Conservation (phyloP, 2,329 filamentous ascomycete genomes). For the Bipolaris victoriae region DNA sequence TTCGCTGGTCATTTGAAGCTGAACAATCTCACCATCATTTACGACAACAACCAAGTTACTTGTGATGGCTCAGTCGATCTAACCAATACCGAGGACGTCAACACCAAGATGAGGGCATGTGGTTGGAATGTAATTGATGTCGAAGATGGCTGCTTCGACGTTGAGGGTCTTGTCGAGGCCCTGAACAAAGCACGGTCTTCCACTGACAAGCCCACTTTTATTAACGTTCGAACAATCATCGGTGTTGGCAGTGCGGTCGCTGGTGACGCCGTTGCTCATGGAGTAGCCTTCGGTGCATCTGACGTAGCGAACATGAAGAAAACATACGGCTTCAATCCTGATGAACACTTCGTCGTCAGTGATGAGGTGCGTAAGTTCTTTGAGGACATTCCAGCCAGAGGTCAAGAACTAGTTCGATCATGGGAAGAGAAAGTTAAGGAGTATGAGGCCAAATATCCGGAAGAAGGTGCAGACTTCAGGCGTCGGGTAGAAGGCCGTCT, state of each 20-base stretch:
- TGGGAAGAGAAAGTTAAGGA: constrained; percentile 56
- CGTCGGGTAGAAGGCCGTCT: constrained; percentile 58
- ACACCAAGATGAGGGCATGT: constrained; percentile 63
- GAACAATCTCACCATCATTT: constrained; percentile 64
- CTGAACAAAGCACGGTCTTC: constrained; percentile 54
- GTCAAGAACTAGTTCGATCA: constrained; percentile 54
- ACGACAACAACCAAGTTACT: constrained; percentile 67
- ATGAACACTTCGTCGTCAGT: constrained; percentile 55
- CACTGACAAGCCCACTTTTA: constrained; percentile 61
- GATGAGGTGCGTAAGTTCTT: constrained; percentile 58
- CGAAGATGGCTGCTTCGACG: constrained; percentile 59
- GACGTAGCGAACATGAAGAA: constrained; percentile 64
- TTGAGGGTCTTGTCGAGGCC: constrained; percentile 56
- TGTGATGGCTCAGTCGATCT: constrained; percentile 64
- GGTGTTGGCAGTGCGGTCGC: constrained; percentile 61
- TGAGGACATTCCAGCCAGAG: constrained; percentile 46
- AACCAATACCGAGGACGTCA: constrained; percentile 62
- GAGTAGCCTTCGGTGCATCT: constrained; percentile 61
- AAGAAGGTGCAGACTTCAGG: constrained; percentile 57
- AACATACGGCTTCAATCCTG: constrained; percentile 57
- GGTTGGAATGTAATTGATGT: constrained; percentile 64
- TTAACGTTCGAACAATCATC: constrained; percentile 65
- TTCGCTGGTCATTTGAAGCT: constrained; percentile 63
- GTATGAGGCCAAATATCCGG: constrained; percentile 56
- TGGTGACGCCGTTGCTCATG: constrained; percentile 61